Percentiles rank a stretch among this genome's conserved stretches.
Evolutionary conservation across 345 rosid genomes (phyloP).

Genomic region (Populus ilicifolia): DNA sequence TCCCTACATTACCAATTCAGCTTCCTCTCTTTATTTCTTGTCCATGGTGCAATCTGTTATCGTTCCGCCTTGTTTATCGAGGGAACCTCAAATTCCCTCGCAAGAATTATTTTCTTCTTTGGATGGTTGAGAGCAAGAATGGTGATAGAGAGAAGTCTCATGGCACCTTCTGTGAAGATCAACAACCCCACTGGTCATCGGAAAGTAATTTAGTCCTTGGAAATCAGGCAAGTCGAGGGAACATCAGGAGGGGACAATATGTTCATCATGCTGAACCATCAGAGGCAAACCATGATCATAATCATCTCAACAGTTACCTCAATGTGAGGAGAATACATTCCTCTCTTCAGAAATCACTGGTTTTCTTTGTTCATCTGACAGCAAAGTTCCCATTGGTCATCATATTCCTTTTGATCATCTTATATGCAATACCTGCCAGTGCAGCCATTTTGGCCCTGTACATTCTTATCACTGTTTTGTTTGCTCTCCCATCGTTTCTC

Average conservation of each 20-base stretch:
- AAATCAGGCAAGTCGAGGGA: slow-evolving; percentile 25
- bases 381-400: slow-evolving; percentile 90
- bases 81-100: slow-evolving; percentile 76
- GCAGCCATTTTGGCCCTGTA: slow-evolving; percentile 78
- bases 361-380: slow-evolving; percentile 73
- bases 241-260: slow-evolving; percentile 26
- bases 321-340: slow-evolving; percentile 43
- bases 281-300: slow-evolving; percentile 42
- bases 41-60: slow-evolving; percentile 90
- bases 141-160: slow-evolving; percentile 52
- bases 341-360: slow-evolving; percentile 62
- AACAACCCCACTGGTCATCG: slow-evolving; percentile 26
- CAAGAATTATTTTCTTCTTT: slow-evolving; percentile 85
- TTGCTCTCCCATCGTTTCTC: slow-evolving; percentile 87
- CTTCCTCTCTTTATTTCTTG: slow-evolving; percentile 95
- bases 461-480: slow-evolving; percentile 68
- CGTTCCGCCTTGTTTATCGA: slow-evolving; percentile 73
- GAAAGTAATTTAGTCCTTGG: slow-evolving; percentile 22
- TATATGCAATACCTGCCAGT: slow-evolving; percentile 89
- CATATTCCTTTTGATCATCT: slow-evolving; percentile 70
- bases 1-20: slow-evolving; percentile 78
- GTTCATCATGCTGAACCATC: slow-evolving; percentile 29
- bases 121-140: slow-evolving; percentile 98
- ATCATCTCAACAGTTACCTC: slow-evolving; percentile 19
- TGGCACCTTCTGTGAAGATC: slow-evolving; percentile 28